phyloP scores from a whole-genome alignment of 805 yeast genomes.

The Suhomyces canberraensis region DNA sequence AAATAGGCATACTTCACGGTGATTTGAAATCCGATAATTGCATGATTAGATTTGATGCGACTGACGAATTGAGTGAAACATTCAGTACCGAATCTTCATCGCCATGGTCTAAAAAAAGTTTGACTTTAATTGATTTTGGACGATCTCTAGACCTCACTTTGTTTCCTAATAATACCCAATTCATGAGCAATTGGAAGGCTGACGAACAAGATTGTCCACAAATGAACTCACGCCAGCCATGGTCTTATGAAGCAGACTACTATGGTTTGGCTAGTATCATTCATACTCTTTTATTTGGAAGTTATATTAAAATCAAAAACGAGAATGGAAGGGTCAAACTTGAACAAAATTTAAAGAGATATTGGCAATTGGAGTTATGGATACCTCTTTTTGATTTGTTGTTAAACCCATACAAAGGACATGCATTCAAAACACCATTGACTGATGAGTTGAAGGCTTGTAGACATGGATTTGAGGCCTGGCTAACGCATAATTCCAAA shows the following conservation, averaged over 20 bases:
- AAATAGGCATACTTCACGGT: constrained; percentile 70
- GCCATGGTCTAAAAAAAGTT: constrained; percentile 53
- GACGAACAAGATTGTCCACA: constrained; percentile 74
- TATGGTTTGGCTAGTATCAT: constrained; percentile 75
- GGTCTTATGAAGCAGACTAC: constrained; percentile 83
- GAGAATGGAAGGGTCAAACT: constrained; percentile 23
- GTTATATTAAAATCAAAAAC: constrained; percentile 45
- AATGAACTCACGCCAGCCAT: constrained; percentile 54
- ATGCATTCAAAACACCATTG: constrained; percentile 36
- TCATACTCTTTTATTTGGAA: constrained; percentile 72
- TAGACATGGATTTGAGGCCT: constrained; percentile 39
- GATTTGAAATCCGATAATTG: constrained; percentile 85
- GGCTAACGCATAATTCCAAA: constrained; percentile 29
- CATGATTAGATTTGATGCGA: constrained; percentile 55
- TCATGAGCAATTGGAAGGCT: constrained; percentile 56
- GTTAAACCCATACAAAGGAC: constrained; percentile 51
- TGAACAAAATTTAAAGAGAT: constrained; percentile 54
- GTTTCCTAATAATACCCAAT: constrained; percentile 47
- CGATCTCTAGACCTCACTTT: constrained; percentile 69
- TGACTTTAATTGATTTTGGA: constrained; percentile 76
- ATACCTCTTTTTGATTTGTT: constrained; percentile 56
- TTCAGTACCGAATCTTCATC: constrained; percentile 33
- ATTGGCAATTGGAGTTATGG: constrained; percentile 80
- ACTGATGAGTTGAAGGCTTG: constrained; percentile 30
- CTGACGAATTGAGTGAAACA: constrained; percentile 11